Evolutionary conservation across 2,329 filamentous ascomycete genomes (phyloP).

Genomic region (Aspergillus fischeri): DNA sequence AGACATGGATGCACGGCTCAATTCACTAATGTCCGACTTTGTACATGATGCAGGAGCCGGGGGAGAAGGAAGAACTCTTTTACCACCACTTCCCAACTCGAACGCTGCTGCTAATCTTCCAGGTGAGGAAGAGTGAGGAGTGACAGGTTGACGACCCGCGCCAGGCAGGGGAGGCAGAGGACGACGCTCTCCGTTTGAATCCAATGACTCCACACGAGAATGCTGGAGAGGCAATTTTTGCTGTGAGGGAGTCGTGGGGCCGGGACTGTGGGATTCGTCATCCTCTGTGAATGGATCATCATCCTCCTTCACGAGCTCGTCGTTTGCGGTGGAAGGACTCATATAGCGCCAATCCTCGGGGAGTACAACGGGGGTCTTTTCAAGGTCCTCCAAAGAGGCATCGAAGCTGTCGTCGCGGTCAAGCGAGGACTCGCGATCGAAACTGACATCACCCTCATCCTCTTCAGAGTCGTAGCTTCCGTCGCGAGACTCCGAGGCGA

Average conservation of each 20-base stretch:
- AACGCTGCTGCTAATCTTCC: conserved; percentile 65
- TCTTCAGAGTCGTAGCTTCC: conserved; percentile 86
- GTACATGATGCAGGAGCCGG: conserved; percentile 63
- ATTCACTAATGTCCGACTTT: conserved; percentile 74
- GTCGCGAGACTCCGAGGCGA: conserved; percentile 84
- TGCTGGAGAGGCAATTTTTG: conserved; percentile 35
- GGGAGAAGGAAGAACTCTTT: conserved; percentile 68
- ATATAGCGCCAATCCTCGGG: conserved; percentile 91
- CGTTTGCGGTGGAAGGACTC: conserved; percentile 61
- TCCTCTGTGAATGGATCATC: conserved; percentile 65
- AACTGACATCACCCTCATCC: conserved; percentile 62
- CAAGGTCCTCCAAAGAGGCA: conserved; percentile 88
- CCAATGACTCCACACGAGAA: conserved; percentile 65
- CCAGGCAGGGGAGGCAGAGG: conserved; percentile 82
- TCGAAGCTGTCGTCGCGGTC: conserved; percentile 87
- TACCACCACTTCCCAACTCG: conserved; percentile 64
- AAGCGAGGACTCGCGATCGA: conserved; percentile 54
- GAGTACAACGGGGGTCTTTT: conserved; percentile 96
- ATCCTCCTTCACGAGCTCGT: conserved; percentile 49
- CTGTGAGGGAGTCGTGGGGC: conserved; percentile 48
- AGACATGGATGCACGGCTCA: conserved; percentile 72
- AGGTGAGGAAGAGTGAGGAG: conserved; percentile 53
- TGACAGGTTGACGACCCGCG: conserved; percentile 29
- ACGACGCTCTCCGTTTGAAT: conserved; percentile 75
- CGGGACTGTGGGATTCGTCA: conserved; percentile 63